A percentile compares a stretch with the other conserved stretches of the same genome.
Conservation (phyloP, 1,284 basidiomycete genomes). For the Tetrapyrgos nigripes region DNA sequence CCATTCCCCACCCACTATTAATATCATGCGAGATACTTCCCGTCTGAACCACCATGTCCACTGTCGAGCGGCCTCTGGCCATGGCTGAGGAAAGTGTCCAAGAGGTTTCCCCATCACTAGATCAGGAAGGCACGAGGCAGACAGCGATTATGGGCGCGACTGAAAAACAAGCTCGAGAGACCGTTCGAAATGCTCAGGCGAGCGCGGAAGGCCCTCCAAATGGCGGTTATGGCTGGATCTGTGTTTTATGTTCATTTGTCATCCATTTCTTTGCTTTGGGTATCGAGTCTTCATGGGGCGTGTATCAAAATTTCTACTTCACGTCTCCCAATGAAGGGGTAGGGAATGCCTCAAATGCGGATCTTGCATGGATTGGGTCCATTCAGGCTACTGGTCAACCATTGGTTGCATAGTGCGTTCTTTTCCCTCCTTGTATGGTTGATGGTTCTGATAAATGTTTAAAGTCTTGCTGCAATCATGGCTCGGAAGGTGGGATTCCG, state of each 20-base stretch:
- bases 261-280: constrained; percentile 16
- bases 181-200: too few species aligned
- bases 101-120: too few species aligned
- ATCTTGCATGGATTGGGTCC: constrained; percentile 16
- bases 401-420: constrained; percentile 11
- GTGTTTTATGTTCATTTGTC: constrained; percentile 13
- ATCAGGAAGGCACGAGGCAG: too few species aligned
- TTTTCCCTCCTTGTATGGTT: not conserved
- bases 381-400: constrained; percentile 13
- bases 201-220: not conserved
- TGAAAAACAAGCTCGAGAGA: too few species aligned
- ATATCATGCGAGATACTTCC: too few species aligned
- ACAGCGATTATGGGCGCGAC: too few species aligned
- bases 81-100: too few species aligned
- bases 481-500: constrained; percentile 8
- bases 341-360: constrained; percentile 1
- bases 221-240: constrained; percentile 16
- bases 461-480: constrained; percentile 10
- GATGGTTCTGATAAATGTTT: not conserved
- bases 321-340: constrained; percentile 1
- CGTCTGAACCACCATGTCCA: not conserved
- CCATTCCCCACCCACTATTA: too few species aligned
- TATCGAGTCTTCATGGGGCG: constrained; percentile 16
- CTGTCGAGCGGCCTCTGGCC: too few species aligned
- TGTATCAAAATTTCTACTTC: constrained; percentile 15